These are phyloP conservation scores for Podospora didyma DNA, from an alignment of 495 filamentous ascomycete species.

Conservation along the genomic window DNA sequence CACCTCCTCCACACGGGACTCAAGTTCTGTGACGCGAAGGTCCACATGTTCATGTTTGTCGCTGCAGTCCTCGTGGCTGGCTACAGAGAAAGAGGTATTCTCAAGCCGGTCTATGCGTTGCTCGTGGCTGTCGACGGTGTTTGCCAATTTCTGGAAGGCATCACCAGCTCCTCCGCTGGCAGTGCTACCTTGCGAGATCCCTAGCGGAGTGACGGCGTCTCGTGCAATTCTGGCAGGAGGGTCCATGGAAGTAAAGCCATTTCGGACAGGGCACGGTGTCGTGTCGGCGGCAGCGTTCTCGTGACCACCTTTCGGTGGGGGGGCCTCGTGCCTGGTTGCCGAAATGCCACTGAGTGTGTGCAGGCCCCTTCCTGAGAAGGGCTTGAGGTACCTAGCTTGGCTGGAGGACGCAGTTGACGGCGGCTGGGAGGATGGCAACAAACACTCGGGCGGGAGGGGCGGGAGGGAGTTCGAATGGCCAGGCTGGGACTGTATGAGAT, in stretches of 20 bases:
- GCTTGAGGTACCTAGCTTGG: constrained; percentile 40
- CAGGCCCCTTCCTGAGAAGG: constrained; percentile 46
- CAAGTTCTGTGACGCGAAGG: constrained; percentile 55
- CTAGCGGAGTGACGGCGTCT: constrained; percentile 10
- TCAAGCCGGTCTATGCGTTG: constrained; percentile 58
- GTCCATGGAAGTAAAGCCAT: background rate
- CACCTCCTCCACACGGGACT: constrained; percentile 56
- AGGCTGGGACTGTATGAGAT: constrained; percentile 36
- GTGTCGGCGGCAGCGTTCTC: constrained; percentile 18
- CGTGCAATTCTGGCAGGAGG: background rate
- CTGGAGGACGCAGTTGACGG: constrained; percentile 45
- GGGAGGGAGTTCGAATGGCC: constrained; percentile 30
- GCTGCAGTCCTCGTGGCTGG: constrained; percentile 53
- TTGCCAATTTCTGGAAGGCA: constrained; percentile 32
- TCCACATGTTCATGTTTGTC: constrained; percentile 57
- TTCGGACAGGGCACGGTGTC: constrained; percentile 8
- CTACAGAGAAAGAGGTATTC: constrained; percentile 54
- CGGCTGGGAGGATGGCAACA: constrained; percentile 43
- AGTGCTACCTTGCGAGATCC: constrained; percentile 7
- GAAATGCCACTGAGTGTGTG: constrained; percentile 41
- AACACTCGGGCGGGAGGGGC: constrained; percentile 49
- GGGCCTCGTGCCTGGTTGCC: constrained; percentile 26
- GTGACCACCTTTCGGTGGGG: constrained; percentile 12
- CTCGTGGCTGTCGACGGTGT: constrained; percentile 44
- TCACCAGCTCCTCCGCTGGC: constrained; percentile 15